These are phyloP conservation scores for Elsinoe necatrix DNA, from an alignment of 2,329 filamentous ascomycete genomes.

Conservation along the genomic window DNA sequence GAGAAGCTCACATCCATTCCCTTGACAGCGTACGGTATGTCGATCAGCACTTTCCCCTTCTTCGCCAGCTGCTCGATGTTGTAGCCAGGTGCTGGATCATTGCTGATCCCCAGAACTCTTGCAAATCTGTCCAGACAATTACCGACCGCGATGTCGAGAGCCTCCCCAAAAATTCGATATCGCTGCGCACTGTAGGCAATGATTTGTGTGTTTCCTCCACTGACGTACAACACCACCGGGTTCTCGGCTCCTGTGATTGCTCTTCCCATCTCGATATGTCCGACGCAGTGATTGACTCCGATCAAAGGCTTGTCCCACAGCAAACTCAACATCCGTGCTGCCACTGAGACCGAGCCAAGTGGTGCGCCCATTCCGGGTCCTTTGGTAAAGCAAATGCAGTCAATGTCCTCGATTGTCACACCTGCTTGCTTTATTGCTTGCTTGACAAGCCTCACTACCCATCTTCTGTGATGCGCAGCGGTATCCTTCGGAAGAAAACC, in stretches of 20 bases:
- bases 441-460: conserved; percentile 75
- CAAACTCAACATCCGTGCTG: conserved; percentile 68
- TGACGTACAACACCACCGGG: conserved; percentile 92
- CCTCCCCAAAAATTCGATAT: conserved; percentile 97
- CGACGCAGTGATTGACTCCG: conserved; percentile 95
- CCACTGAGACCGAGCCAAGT: conserved; percentile 75
- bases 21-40: conserved; percentile 92
- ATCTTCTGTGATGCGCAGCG: conserved; percentile 78
- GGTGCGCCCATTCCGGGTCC: conserved; percentile 96
- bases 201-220: conserved; percentile 93
- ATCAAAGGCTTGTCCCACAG: conserved; percentile 86
- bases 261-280: conserved; percentile 97
- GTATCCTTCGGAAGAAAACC: conserved; percentile 97
- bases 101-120: conserved; percentile 79
- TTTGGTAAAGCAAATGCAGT: conserved; percentile 92
- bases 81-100: conserved; percentile 93
- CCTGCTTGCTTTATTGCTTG: conserved; percentile 65
- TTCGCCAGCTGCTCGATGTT: conserved; percentile 95
- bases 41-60: conserved; percentile 62
- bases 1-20: conserved; percentile 98
- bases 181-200: conserved; percentile 92
- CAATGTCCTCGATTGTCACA: conserved; percentile 56
- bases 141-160: conserved; percentile 92
- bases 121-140: conserved; percentile 97
- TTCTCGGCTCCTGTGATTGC: conserved; percentile 83